Base-by-base conservation (phyloP, 2,329 filamentous ascomycete species). In the Aspergillus uvarum region DNA sequence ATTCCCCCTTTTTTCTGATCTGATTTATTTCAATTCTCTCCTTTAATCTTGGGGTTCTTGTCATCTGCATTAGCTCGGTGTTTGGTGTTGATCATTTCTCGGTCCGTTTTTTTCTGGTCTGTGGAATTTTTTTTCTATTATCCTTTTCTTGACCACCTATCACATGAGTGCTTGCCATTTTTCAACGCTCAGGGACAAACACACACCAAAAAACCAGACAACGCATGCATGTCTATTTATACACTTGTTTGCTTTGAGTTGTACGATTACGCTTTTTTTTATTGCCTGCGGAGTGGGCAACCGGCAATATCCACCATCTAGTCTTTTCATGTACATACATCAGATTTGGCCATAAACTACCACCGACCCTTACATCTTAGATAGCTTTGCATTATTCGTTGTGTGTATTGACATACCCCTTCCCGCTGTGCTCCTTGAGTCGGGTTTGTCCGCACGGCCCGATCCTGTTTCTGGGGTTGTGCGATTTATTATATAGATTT, bases 41-140 rank as follows among this genome's bases (percentile, higher is more conserved):
- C 21, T 54, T 59, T 48, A 19, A 42, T 42, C 14, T 35, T 31
- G 44, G 31, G 21, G 16, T 16, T 29, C 35, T 42, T 31, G 35
- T 56, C 47, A 51, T 56, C 32, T 49, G 49, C 47, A 50, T 51
- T 57, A 57, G 55, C 55, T 57, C 55, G 55, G 55, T 47, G 55
- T 57, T 57, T 24, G 55, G 55, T 57, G 55, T 51, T 51, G 7
- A 8, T 47, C 19, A 24, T 54, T 42, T 55, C 14, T 38, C 31
- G 35, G 49, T 47, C 16, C 47, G 19, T 51, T 12, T 10, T 51
- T 35, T 35, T 35, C 22, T 22, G 22, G 22, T 22, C 22, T 22
- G 22, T 22, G 22, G 22, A 22, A 35, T 38, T 32, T 22, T 35
- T 56, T 19, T 8, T 42, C n/a, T 5, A 1, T 54, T 47, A 4